Evolutionary conservation across 2,329 filamentous ascomycete genomes (phyloP).

Genomic region (Colletotrichum falcatum): DNA sequence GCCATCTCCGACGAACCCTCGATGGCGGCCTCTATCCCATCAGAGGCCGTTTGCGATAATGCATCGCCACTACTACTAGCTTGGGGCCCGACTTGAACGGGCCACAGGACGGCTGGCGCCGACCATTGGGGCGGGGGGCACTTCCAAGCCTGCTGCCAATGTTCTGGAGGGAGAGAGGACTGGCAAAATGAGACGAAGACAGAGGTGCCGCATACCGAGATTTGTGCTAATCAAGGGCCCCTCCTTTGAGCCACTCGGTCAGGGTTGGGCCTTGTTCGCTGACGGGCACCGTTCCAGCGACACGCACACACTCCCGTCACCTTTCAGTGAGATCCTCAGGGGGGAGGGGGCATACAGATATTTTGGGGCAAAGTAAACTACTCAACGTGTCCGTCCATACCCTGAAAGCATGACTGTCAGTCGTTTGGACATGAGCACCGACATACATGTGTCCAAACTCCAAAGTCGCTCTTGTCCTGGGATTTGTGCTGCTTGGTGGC

Average conservation of each 20-base stretch:
- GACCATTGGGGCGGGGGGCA: no score
- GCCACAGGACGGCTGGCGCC: conserved; percentile 2
- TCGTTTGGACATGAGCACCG: not conserved
- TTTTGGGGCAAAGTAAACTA: not conserved
- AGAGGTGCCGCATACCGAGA: conserved; percentile 32
- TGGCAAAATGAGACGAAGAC: conserved; percentile 37
- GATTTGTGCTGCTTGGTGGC: not conserved
- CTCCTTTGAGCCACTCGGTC: conserved; percentile 18
- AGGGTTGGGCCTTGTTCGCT: conserved; percentile 31
- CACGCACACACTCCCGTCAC: conserved; percentile 36
- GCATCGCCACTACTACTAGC: conserved; percentile 15
- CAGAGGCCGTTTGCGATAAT: conserved; percentile 23
- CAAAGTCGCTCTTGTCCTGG: not conserved
- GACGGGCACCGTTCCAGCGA: conserved; percentile 31
- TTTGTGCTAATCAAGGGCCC: conserved; percentile 30
- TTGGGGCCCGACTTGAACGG: conserved; percentile 14
- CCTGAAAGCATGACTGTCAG: not conserved
- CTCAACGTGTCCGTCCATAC: no score
- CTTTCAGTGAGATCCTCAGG: conserved; percentile 31
- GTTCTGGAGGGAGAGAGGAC: not conserved
- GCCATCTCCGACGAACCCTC: conserved; percentile 2
- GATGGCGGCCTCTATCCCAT: not conserved
- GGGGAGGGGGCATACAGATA: no score
- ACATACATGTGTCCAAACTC: no score
- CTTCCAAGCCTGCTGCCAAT: not conserved